phyloP scores from a whole-genome alignment of 345 rosid species.

The Mangifera indica region DNA sequence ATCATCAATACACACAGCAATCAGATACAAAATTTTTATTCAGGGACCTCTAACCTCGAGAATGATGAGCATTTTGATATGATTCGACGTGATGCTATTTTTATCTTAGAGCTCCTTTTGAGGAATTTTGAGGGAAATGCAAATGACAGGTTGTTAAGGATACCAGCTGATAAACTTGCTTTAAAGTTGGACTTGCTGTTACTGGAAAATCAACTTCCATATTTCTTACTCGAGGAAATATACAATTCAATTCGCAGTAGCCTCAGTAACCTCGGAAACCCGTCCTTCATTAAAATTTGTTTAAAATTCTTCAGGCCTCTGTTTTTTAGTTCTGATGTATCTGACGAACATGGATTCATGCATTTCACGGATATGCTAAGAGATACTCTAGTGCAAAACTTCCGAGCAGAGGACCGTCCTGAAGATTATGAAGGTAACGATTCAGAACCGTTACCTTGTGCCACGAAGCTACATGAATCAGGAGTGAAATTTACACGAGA shows the following conservation, averaged over 20 bases:
- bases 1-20: not conserved
- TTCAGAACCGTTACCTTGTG: not conserved
- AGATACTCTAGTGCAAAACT: rapidly evolving
- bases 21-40: not conserved
- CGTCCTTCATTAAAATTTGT: not conserved
- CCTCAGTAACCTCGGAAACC: too few species aligned
- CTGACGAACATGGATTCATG: not conserved
- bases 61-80: not conserved
- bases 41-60: rapidly evolving
- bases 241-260: rapidly evolving
- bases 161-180: not conserved
- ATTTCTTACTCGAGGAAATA: not conserved
- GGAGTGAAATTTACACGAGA: not conserved
- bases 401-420: not conserved
- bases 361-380: not conserved
- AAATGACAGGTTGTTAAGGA: too few species aligned
- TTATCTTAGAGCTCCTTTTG: not conserved
- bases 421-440: too few species aligned
- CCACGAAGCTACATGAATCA: not conserved
- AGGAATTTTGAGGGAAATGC: not conserved
- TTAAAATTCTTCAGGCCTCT: not conserved
- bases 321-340: not conserved
- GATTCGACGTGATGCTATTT: not conserved
- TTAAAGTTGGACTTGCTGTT: not conserved
- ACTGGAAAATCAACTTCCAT: not conserved